A percentile compares a stretch with the other conserved stretches of the same genome.
Conservation (phyloP, 192 early-diverging fungal genomes). For the Cetraspora pellucida region DNA sequence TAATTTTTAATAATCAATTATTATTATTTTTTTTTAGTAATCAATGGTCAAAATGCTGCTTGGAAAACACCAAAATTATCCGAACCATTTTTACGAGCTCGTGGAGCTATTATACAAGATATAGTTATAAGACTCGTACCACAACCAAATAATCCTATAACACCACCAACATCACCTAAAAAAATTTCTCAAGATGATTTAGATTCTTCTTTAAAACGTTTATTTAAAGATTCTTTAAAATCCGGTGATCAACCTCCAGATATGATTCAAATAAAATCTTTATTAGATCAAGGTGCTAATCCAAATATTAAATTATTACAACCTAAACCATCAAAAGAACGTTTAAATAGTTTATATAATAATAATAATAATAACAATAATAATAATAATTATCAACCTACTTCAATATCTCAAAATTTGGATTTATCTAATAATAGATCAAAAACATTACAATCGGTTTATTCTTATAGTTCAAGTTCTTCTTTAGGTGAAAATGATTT, state of each 20-base stretch:
- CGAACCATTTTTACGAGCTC: constrained; percentile 49
- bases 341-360: no score
- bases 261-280: not conserved
- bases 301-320: not conserved
- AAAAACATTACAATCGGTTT: not conserved
- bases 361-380: no score
- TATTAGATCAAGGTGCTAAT: constrained; percentile 6
- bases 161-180: not conserved
- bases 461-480: not conserved
- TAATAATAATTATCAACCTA: no score
- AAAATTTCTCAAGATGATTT: constrained; percentile 11
- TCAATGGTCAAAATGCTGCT: constrained; percentile 61
- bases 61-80: constrained; percentile 56
- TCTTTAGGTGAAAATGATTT: not conserved
- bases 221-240: constrained; percentile 10
- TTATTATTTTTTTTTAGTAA: constrained; percentile 43
- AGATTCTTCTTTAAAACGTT: not conserved
- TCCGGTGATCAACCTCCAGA: not conserved
- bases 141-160: not conserved
- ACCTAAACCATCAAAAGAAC: not conserved
- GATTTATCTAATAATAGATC: not conserved
- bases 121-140: not conserved
- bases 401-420: no score
- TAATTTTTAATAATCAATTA: not conserved
- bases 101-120: constrained; percentile 26